Conservation (phyloP, 345 rosid species). For the Eucalyptus cladocalyx region DNA sequence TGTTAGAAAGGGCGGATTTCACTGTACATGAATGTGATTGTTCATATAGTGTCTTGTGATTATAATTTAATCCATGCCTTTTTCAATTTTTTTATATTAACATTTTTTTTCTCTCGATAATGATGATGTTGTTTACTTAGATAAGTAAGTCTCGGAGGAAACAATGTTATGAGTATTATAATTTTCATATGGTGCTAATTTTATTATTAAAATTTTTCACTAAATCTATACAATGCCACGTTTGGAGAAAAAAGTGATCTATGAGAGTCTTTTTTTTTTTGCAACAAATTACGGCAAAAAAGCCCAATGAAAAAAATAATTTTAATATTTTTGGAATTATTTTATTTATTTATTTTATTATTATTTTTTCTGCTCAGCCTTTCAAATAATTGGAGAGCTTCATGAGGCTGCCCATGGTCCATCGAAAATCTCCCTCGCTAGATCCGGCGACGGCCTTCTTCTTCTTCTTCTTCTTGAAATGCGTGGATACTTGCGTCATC, state of each 20-base stretch:
- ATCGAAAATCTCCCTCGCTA: too few relatives aligned
- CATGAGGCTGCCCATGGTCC: too few relatives aligned
- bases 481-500: too few relatives aligned
- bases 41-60: neutral
- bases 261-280: rapidly evolving
- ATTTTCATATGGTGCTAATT: rapidly evolving
- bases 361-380: too few relatives aligned
- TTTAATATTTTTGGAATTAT: too few relatives aligned
- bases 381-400: too few relatives aligned
- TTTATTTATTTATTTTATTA: too few relatives aligned
- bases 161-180: rapidly evolving
- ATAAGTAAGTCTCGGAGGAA: rapidly evolving
- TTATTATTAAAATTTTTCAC: rapidly evolving
- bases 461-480: too few relatives aligned
- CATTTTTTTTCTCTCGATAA: neutral
- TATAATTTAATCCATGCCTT: neutral
- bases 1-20: neutral
- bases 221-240: neutral
- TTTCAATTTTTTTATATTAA: neutral
- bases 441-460: too few relatives aligned
- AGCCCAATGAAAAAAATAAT: neutral
- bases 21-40: neutral
- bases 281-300: too few relatives aligned
- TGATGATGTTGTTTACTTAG: too few relatives aligned
- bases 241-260: neutral